phyloP scores from a whole-genome alignment of 768 basidiomycete genomes.

The Phlebiopsis gigantea region DNA sequence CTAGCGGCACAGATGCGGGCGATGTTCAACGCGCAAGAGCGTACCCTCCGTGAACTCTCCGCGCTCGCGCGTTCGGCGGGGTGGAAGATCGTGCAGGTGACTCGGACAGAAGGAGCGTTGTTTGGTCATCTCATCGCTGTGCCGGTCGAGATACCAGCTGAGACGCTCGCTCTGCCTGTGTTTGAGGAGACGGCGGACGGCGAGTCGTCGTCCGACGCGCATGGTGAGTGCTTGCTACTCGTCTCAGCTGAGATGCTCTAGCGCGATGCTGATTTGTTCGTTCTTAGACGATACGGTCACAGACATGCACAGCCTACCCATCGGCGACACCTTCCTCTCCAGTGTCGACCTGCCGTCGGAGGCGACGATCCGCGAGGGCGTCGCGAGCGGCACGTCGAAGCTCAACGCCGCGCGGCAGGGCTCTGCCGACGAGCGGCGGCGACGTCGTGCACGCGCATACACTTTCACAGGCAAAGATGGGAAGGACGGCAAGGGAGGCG shows the following conservation, averaged over 20 bases:
- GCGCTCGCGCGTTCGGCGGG: constrained; percentile 54
- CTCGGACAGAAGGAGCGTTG: constrained; percentile 54
- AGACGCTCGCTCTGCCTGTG: constrained; percentile 13
- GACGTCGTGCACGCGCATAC: constrained; percentile 4
- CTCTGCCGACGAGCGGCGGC: neutral
- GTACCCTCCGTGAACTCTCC: constrained; percentile 60
- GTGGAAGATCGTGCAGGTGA: constrained; percentile 61
- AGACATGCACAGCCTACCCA: constrained; percentile 13
- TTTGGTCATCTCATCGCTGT: constrained; percentile 71
- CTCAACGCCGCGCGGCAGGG: neutral
- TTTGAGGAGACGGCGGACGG: constrained; percentile 8
- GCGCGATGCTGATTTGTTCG: neutral
- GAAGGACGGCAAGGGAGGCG: constrained; percentile 3
- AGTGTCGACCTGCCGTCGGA: constrained; percentile 21
- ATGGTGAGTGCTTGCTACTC: constrained; percentile 7
- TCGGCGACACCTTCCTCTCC: constrained; percentile 22
- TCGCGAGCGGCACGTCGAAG: neutral
- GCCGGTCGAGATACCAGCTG: constrained; percentile 46
- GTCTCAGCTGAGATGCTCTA: neutral
- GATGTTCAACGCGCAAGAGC: constrained; percentile 64
- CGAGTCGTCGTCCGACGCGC: neutral
- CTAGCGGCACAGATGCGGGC: constrained; percentile 51
- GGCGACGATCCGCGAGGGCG: constrained; percentile 18
- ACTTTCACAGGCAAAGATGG: constrained; percentile 9
- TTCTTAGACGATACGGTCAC: neutral